phyloP scores from a whole-genome alignment of 768 basidiomycete genomes.

The Scleroderma citrinum region DNA sequence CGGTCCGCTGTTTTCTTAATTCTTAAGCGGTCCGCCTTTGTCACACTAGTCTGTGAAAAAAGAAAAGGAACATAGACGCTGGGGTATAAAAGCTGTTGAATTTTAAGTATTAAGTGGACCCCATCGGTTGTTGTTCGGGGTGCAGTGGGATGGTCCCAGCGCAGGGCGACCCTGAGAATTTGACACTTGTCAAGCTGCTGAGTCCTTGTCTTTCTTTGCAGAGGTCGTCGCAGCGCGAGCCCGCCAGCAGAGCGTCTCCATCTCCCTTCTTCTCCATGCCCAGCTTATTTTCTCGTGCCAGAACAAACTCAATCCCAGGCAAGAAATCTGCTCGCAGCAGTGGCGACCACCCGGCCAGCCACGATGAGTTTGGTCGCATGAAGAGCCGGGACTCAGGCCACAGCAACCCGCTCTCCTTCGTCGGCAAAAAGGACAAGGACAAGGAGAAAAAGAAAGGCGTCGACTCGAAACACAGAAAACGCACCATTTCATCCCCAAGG shows the following conservation, averaged over 20 bases:
- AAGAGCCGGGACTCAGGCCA: slow-evolving; percentile 39
- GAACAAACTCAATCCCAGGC: slow-evolving; percentile 51
- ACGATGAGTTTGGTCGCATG: slow-evolving; percentile 66
- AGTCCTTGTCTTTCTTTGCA: slow-evolving; percentile 7
- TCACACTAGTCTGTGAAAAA: neutral
- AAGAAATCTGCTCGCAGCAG: slow-evolving; percentile 4
- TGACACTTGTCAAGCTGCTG: slow-evolving; percentile 5
- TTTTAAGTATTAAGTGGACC: no score
- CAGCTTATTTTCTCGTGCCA: slow-evolving; percentile 67
- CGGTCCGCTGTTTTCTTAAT: no score
- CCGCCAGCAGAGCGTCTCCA: slow-evolving; percentile 5
- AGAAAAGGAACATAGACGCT: neutral
- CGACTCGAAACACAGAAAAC: slow-evolving; percentile 30
- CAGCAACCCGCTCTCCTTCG: slow-evolving; percentile 10
- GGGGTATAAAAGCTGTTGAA: no score
- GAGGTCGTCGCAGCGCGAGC: slow-evolving; percentile 14
- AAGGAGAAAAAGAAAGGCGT: slow-evolving; percentile 40
- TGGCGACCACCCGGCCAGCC: slow-evolving; percentile 11
- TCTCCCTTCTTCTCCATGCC: slow-evolving; percentile 44
- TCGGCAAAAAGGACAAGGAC: slow-evolving; percentile 48
- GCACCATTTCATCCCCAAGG: slow-evolving; percentile 37
- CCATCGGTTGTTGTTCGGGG: neutral
- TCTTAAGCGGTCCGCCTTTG: no score
- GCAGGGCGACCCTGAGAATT: slow-evolving; percentile 24
- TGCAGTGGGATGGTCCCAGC: slow-evolving; percentile 5